Conservation (phyloP, 257 asterid genomes). For the Solanum pimpinellifolium region DNA sequence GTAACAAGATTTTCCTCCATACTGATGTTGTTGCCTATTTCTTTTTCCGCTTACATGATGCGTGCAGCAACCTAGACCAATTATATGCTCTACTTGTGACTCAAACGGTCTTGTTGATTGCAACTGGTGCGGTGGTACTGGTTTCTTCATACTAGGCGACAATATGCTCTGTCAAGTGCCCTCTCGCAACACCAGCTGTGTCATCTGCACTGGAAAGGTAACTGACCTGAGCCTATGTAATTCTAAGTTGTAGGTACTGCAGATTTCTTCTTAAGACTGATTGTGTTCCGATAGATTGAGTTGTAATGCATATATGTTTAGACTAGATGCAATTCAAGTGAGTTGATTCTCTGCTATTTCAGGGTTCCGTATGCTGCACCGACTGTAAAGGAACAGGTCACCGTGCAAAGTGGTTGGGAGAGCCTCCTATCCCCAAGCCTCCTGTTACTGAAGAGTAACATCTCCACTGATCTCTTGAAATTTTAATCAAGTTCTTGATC, state of each 20-base stretch:
- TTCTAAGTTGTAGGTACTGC: not conserved
- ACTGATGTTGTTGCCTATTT: not conserved
- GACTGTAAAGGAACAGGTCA: constrained; percentile 91
- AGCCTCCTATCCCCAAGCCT: constrained; percentile 54
- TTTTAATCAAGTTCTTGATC: not conserved
- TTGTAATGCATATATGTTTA: not conserved
- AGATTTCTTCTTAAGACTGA: not conserved
- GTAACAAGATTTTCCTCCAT: not conserved
- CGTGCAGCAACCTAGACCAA: constrained; percentile 80
- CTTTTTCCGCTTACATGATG: not conserved
- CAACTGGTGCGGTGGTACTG: constrained; percentile 93
- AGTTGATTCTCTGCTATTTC: not conserved
- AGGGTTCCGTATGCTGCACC: constrained; percentile 73
- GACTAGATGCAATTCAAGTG: not conserved
- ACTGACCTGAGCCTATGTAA: not conserved
- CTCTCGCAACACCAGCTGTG: constrained; percentile 72
- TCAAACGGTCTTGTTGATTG: constrained; percentile 77
- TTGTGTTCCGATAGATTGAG: not conserved
- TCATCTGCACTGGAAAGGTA: constrained; percentile 82
- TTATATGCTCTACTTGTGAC: constrained; percentile 65
- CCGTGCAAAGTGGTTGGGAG: constrained; percentile 88
- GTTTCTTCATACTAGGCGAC: constrained; percentile 87
- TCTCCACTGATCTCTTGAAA: not conserved
- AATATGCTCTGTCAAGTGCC: constrained; percentile 96
- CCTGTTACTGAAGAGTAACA: constrained; percentile 34